Base-by-base conservation (phyloP, 169 alveolate species). In the Eimeria brunetti region DNA sequence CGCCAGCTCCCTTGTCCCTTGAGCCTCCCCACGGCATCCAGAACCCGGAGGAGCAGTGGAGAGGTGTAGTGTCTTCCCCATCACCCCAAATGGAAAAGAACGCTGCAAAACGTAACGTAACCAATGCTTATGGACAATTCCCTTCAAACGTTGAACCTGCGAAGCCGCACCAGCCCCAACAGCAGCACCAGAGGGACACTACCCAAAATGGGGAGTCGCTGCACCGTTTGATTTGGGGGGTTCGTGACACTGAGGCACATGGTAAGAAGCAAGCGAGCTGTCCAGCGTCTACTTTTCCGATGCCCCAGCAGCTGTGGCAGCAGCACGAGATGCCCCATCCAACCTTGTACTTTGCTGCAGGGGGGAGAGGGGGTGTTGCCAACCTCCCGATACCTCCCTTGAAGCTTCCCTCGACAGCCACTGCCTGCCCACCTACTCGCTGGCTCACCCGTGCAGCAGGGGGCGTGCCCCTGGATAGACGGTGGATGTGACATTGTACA, bases 301-400 rank as follows among this genome's bases (percentile, higher is more conserved):
- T 51, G 73, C 71, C 38, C 20, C 89, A 81, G 73, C 89, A 81
- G 73, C 89, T 51, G 64, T 53, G 38, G 69, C 73, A 30, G 69
- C 89, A 81, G 73, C 64, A 81, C 49, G 49, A n/a, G 89, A 27
- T 81, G 73, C n/a, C 49, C 1, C 89, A 81, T 4, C 73, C 14
- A 22, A 44, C 56, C 56, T 9, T 41, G 33, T 73, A 18, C 83
- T n/a, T n/a, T 18, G 27, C 56, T 38, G 12, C 38, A 44, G 62
- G 41, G 60, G 60, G 58, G 80, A 44, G 2, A 9, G 85, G 46
- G 20, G 85, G 60, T 22, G 33, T 33, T 14, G 62, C 60, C 16
- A 41, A 38, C 62, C 85, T 76, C 5, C 85, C 85, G 36, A 24
- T 20, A 30, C 27, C 62, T 20, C 60, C 85, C 85, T 41, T 44